Base-by-base conservation (phyloP, 805 yeast genomes). In the Candida boleticola region DNA sequence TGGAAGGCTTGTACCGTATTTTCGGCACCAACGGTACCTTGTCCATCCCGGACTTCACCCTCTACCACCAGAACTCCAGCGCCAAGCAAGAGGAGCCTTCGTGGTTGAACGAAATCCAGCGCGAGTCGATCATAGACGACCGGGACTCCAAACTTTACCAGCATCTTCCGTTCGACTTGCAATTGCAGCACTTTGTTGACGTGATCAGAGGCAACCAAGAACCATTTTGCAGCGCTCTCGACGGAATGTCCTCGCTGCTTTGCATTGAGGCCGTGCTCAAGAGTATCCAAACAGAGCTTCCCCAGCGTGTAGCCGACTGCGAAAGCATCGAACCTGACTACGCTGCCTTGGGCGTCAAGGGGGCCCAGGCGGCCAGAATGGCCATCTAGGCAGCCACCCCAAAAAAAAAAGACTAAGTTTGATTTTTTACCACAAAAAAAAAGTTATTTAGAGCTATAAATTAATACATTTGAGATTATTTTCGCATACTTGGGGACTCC, bases 11-110 rank as follows among this genome's bases (percentile, higher is more conserved):
- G 33, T 68, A 68, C 46, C 46, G 73, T 25, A 53, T 68, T 5
- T 68, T 68, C 48, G 74, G 74, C 5, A 52, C 60, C 19, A 46
- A 58, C 19, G 74, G 72, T 5, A 66, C 73, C 7, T 54, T 68
- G 23, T 66, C 70, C 3, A 57, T 68, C 3, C 74, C 74, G 1
- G 74, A 68, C 39, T 49, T 68, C 45, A 64, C 58, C n/a, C 49
- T 68, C 17, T 67, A 60, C 45, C 70, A 64, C 42, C 71, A 65
- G 36, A 36, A 54, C n/a, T 30, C 22, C 17, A 20, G 22, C 13
- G 26, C 13, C 6, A 38, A 29, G 29, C 36, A 38, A 17, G 36
- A 31, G 22, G 40, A 37, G 25, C 35, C 36, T 31, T 38, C 41
- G 17, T 38, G 41, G 41, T 31, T 38, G 29, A 29, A 31, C 20